These are phyloP conservation scores for Erodium texanum DNA, from an alignment of 441 rosid species.

Conservation along the genomic window DNA sequence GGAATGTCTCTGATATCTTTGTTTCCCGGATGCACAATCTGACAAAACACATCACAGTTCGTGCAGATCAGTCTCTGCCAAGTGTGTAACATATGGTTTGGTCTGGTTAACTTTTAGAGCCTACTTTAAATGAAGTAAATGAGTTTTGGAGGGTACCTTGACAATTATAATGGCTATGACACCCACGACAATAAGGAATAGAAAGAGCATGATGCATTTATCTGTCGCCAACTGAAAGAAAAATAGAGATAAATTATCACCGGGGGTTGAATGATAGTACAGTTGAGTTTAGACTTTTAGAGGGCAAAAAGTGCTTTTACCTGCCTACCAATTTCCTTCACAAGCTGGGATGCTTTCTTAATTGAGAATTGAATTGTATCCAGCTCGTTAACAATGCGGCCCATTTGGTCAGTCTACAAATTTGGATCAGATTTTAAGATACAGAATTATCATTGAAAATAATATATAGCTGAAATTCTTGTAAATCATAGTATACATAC, in stretches of 20 bases:
- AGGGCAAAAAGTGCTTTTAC: slow-evolving; percentile 29
- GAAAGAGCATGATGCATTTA: slow-evolving; percentile 92
- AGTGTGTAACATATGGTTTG: neutral
- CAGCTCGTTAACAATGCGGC: slow-evolving; percentile 86
- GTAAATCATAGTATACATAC: slow-evolving; percentile 32
- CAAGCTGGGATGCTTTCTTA: slow-evolving; percentile 94
- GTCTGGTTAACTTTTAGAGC: neutral
- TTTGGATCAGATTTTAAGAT: slow-evolving; percentile 13
- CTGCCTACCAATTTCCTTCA: slow-evolving; percentile 99
- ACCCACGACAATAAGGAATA: slow-evolving; percentile 82
- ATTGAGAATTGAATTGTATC: slow-evolving; percentile 96
- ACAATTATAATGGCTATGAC: slow-evolving; percentile 87
- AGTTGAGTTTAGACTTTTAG: slow-evolving; percentile 4
- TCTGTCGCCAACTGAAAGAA: slow-evolving; percentile 81
- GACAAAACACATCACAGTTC: slow-evolving; percentile 20
- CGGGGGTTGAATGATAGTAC: neutral
- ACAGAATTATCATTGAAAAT: neutral
- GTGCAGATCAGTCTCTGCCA: neutral
- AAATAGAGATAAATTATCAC: slow-evolving; percentile 5
- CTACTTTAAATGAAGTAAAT: neutral
- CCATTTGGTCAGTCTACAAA: slow-evolving; percentile 97
- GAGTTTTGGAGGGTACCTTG: slow-evolving; percentile 47
- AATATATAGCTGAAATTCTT: neutral
- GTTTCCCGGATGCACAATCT: slow-evolving; percentile 86
- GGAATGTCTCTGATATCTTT: slow-evolving; percentile 91